Evolutionary conservation across 2,329 filamentous ascomycete genomes (phyloP).

Genomic region (Botrytis elliptica): DNA sequence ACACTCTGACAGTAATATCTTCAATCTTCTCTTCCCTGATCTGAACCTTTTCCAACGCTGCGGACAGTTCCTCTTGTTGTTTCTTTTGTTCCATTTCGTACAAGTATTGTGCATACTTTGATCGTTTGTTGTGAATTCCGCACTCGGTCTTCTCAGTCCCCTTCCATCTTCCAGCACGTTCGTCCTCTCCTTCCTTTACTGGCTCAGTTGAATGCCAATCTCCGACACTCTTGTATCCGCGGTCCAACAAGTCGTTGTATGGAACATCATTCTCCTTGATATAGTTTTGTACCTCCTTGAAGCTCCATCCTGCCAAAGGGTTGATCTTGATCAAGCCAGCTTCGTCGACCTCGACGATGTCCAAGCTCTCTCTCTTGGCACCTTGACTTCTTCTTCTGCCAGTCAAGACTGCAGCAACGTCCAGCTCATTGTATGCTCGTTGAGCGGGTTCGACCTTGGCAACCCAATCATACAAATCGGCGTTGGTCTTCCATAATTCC

Average conservation of each 20-base stretch:
- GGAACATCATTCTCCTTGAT: constrained; percentile 83
- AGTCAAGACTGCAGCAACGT: constrained; percentile 87
- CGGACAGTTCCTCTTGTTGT: constrained; percentile 35
- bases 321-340: constrained; percentile 96
- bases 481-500: constrained; percentile 78
- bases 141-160: constrained; percentile 95
- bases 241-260: constrained; percentile 88
- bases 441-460: constrained; percentile 97
- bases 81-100: constrained; percentile 38
- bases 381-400: constrained; percentile 90
- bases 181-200: constrained; percentile 87
- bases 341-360: constrained; percentile 86
- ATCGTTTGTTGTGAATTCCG: constrained; percentile 97
- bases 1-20: constrained; percentile 20
- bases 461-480: constrained; percentile 92
- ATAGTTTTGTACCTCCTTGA: constrained; percentile 85
- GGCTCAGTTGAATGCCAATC: constrained; percentile 98
- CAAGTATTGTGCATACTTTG: constrained; percentile 78
- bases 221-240: constrained; percentile 96
- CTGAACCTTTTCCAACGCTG: constrained; percentile 32
- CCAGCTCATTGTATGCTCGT: constrained; percentile 82
- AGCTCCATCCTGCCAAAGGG: constrained; percentile 91
- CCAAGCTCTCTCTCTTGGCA: constrained; percentile 83
- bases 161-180: constrained; percentile 96
- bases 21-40: constrained; percentile 25